phyloP scores from a whole-genome alignment of 2,329 filamentous ascomycete species.

The Diplocarpon mali region DNA sequence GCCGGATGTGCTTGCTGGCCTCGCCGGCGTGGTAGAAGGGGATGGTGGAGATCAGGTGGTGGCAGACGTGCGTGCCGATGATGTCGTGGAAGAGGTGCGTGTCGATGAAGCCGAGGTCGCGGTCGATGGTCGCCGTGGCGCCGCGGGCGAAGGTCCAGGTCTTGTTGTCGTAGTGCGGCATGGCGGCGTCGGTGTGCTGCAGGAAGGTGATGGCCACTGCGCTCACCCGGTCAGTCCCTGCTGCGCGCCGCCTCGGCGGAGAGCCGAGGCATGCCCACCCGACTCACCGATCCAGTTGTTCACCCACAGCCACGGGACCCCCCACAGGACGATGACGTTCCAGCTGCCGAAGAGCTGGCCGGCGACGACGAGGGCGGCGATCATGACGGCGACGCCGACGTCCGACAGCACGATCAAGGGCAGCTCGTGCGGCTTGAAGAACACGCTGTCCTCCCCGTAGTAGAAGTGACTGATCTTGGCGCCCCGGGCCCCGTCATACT shows the following conservation, averaged over 20 bases:
- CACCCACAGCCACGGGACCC: conserved; percentile 56
- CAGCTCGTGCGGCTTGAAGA: conserved; percentile 48
- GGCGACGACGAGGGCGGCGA: conserved; percentile 39
- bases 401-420: conserved; percentile 47
- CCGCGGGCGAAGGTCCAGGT: conserved; percentile 53
- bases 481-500: conserved; percentile 23
- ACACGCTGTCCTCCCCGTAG: conserved; percentile 48
- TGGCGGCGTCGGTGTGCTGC: conserved; percentile 51
- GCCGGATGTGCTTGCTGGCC: conserved; percentile 45
- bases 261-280: conserved; percentile 14
- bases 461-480: conserved; percentile 33
- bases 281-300: conserved; percentile 40
- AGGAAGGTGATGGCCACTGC: conserved; percentile 64
- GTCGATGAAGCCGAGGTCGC: conserved; percentile 53
- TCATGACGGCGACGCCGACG: conserved; percentile 43
- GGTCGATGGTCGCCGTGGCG: conserved; percentile 51
- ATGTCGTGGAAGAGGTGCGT: conserved; percentile 57
- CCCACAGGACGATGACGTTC: conserved; percentile 48
- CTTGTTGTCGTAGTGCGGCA: conserved; percentile 47
- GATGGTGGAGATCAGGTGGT: conserved; percentile 50
- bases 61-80: conserved; percentile 52
- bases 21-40: conserved; percentile 50
- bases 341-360: conserved; percentile 42
- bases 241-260: conserved; percentile 1
- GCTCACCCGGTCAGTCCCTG: neutral